phyloP scores from a whole-genome alignment of 106 monocot genomes.

The Amphibolis antarctica region DNA sequence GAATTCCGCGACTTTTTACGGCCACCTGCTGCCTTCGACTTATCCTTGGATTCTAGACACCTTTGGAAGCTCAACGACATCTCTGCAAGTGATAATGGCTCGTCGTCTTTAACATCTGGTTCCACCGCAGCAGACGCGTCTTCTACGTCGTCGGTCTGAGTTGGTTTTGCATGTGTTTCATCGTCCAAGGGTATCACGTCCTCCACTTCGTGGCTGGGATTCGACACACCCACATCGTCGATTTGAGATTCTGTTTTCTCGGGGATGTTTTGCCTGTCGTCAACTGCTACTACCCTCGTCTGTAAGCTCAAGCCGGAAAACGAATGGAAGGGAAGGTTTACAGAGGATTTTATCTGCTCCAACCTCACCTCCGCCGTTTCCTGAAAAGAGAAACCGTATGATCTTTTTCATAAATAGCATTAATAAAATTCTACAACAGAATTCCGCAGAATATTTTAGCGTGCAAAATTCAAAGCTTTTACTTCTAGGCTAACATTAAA shows the following conservation, averaged over 20 bases:
- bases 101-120: conserved; percentile 6
- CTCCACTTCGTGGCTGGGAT: conserved; percentile 11
- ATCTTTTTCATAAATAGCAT: too few relatives aligned
- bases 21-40: conserved; percentile 3
- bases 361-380: conserved; percentile 37
- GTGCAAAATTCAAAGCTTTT: too few relatives aligned
- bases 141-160: conserved; percentile 5
- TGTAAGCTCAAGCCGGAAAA: conserved; percentile 25
- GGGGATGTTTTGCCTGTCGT: neutral
- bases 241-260: conserved; percentile 3
- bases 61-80: conserved; percentile 48
- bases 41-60: conserved; percentile 32
- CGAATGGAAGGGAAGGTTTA: conserved; percentile 67
- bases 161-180: conserved; percentile 3
- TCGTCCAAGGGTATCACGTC: conserved; percentile 48
- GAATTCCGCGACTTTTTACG: neutral
- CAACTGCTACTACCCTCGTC: neutral
- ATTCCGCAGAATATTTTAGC: too few relatives aligned
- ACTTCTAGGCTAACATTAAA: too few relatives aligned
- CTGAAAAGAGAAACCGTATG: conserved; percentile 25
- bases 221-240: neutral
- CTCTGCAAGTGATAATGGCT: conserved; percentile 33
- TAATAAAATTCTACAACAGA: too few relatives aligned
- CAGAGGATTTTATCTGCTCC: conserved; percentile 64
- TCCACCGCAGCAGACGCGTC: conserved; percentile 3